phyloP scores from a whole-genome alignment of 1,139 yeast genomes.

The Yamadazyma songkhlaensis region DNA sequence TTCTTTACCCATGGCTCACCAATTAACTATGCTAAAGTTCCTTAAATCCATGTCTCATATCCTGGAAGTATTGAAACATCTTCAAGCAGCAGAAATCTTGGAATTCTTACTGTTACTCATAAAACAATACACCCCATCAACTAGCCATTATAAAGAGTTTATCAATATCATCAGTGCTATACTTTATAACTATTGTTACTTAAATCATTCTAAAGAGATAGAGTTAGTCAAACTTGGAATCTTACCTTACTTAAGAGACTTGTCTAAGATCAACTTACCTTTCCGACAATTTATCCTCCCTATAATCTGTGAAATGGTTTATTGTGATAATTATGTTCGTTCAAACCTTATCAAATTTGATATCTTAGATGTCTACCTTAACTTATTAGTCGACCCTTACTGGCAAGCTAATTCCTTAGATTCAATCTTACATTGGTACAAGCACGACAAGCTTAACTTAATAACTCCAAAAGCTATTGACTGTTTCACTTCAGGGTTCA shows the following conservation, averaged over 20 bases:
- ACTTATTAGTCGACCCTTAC: conserved; percentile 54
- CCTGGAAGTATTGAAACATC: conserved; percentile 29
- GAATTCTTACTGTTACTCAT: conserved; percentile 35
- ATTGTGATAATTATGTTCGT: conserved; percentile 44
- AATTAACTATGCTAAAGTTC: conserved; percentile 39
- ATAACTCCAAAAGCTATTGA: conserved; percentile 26
- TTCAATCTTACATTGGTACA: conserved; percentile 45
- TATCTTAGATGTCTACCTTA: conserved; percentile 46
- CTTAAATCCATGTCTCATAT: conserved; percentile 43
- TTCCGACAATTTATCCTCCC: conserved; percentile 64
- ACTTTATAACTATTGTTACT: conserved; percentile 55
- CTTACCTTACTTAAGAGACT: conserved; percentile 47
- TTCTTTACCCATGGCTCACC: conserved; percentile 28
- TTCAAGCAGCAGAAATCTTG: conserved; percentile 40
- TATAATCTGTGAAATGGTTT: conserved; percentile 59
- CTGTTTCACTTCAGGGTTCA: conserved; percentile 39
- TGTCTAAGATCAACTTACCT: conserved; percentile 47
- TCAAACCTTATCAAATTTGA: conserved; percentile 34
- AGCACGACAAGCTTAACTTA: conserved; percentile 24
- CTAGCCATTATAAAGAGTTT: conserved; percentile 36
- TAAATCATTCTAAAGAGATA: conserved; percentile 50
- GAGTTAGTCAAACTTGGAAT: conserved; percentile 55
- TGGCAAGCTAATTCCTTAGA: conserved; percentile 74
- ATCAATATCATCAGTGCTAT: conserved; percentile 43
- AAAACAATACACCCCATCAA: conserved; percentile 27